Evolutionary conservation across 139 green algal species (phyloP), one percentile per base, ranked within the genome.

Genomic region (Asterochloris erici): DNA sequence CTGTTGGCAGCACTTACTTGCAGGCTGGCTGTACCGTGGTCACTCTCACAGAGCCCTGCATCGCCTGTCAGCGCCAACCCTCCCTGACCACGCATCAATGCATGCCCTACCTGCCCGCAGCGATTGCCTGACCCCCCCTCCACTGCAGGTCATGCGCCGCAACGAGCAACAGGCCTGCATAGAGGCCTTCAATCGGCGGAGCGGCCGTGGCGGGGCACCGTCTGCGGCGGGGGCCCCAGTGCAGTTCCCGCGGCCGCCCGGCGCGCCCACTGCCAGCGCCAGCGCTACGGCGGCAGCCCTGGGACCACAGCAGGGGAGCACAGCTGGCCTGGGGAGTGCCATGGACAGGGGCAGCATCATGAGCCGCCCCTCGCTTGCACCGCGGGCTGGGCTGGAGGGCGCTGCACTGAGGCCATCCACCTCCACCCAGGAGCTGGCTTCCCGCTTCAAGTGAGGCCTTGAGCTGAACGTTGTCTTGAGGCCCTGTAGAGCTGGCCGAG

Each of bases 81-180:
- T 54, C 38, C 38, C 6, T 54, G 38, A 54, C 38, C 38, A 54
- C 38, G 38, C 38, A 54, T 6, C 38, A 54, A 54, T 6, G 6
- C 38, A 54, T 54, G 2, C 38, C 38, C 6, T 6, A 6, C 38
- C 38, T 54, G 38, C 38, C 38, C 38, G 2, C 54, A 23, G n/a
- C 23, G 11, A 15, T 28, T 70, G 60, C 60, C 19, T 26, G 10
- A 68, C 10, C 16, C 21, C 16, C 27, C 61, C 23, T 83, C 21
- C 12, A 27, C 19, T 62, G 73, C 79, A 87, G 84, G 81, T 82
- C 4, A 76, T 90, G 73, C 75, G 68, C 79, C 64, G 81, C 12
- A 24, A 79, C n/a, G 86, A 90, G 77, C 83, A 87, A 75, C 80
- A 87, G 68, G 62, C 74, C 26, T 62, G 82, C 14, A 74, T 84